Evolutionary conservation across 192 early-diverging fungal species (phyloP), one percentile per base, ranked within the genome.

Genomic region (Neocallimastix lanati): DNA sequence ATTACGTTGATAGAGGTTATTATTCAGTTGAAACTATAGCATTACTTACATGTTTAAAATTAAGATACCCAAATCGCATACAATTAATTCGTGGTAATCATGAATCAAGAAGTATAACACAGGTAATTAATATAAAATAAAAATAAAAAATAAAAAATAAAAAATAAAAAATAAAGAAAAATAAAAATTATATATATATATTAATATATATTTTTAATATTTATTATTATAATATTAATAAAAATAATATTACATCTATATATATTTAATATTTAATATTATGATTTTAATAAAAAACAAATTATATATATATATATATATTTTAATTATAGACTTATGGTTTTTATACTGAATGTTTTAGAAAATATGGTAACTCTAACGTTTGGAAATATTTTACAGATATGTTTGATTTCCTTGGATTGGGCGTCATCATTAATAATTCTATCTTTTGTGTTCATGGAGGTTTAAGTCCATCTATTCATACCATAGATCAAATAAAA

Each of bases 381-480:
- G 95, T 97, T 13, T 98, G 96, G 96, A 87, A 89, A 9, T 95
- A 94, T 29, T 96, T 96, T 84, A 96, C 95, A 25, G 93, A 96
- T 77, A 83, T 97, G 83, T 98, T 98, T 85, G 96, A 98, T 82
- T 98, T 91, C 81, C 86, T 98, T 29, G 93, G 94, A 0, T 83
- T 98, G 29, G 92, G 92, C 0, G 95, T 94, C 3, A 92, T 94
- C 13, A 95, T 98, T 79, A 92, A 97, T 78, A 89, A 95, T 76
- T 87, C 88, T 36, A 95, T 98, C 15, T 95, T 98, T 81, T 96
- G 96, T 83, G 95, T 98, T 28, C 96, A 98, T 80, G 96, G 96
- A 78, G 96, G 96, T 12, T 82, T 93, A 15, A 94, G 92, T 30
- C 95, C 95, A 1, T 92, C 92, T 0, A 88, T 96, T 78, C 93